Base-by-base conservation (phyloP, 2,329 filamentous ascomycete genomes). In the Mariannaea elegans region DNA sequence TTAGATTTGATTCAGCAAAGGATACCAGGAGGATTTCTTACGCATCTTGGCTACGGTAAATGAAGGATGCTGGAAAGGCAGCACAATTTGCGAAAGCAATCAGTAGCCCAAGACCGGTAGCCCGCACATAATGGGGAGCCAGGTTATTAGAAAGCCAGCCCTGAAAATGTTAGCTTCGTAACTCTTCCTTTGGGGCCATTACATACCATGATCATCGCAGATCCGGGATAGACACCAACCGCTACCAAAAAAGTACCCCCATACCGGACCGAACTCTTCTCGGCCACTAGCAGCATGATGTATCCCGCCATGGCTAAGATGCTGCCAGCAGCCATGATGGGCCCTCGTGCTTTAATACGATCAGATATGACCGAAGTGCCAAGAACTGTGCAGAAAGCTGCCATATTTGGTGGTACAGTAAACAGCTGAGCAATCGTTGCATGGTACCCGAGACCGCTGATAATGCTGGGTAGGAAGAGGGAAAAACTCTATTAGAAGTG, bases 161-260 rank as follows among this genome's bases (percentile, higher is more conserved):
- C 48, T 51, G 16, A 21, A 2, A 4, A 4, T 18, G 7, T 51
- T n/a, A 51, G n/a, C 3, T 3, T 3, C 18, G 9, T 13, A 9
- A 14, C 7, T 1, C 24, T 18, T 41, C 13, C 4, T 19, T 9
- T 21, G 12, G 21, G 13, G n/a, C 2, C 14, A 21, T 12, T 12
- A 48, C 48, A 8, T 29, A 51, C 48, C 48, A 51, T 51, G 16
- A 51, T 41, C 48, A 51, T 51, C 2, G 48, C 48, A 19, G 48
- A 39, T n/a, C 48, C 34, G 12, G 48, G 48, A 13, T 39, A 51
- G n/a, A 51, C 48, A 7, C 48, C 48, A 6, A 51, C 36, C 3
- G 48, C 48, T 2, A 51, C 48, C 12, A 51, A 31, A 13, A 51
- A 51, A 10, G 48, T 51, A 9, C 48, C 48, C 19, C 48, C 48